A percentile compares a stretch with the other conserved stretches of the same genome.
Conservation (phyloP, 2,329 filamentous ascomycete genomes). For the Hansfordia pulvinata region DNA sequence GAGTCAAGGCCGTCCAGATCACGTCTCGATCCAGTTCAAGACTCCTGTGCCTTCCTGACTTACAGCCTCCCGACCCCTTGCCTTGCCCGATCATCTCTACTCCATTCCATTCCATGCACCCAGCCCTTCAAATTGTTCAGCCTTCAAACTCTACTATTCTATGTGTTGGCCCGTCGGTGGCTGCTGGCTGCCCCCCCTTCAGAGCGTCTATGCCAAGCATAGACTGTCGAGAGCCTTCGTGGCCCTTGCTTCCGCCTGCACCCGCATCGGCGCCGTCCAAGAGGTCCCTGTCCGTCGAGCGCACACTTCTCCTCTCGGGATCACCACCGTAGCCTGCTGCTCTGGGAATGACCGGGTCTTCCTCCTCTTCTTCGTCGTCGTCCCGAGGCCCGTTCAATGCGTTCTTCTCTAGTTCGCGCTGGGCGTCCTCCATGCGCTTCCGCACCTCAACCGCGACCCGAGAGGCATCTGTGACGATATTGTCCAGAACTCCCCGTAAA, state of each 20-base stretch:
- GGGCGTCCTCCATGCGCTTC: conserved; percentile 88
- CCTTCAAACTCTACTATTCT: conserved; percentile 33
- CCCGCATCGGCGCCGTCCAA: conserved; percentile 63
- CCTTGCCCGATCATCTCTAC: no score
- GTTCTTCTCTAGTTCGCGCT: conserved; percentile 79
- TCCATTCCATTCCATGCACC: not conserved
- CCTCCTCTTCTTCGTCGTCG: conserved; percentile 58
- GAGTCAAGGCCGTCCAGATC: not conserved
- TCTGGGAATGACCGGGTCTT: conserved; percentile 31
- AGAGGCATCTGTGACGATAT: conserved; percentile 96
- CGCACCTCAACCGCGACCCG: conserved; percentile 86
- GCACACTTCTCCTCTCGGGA: conserved; percentile 47
- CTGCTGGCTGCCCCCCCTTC: conserved; percentile 8
- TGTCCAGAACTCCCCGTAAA: conserved; percentile 84
- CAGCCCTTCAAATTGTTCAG: conserved; percentile 8
- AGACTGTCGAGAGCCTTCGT: conserved; percentile 15
- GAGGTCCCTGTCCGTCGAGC: conserved; percentile 55
- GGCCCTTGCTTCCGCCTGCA: conserved; percentile 32
- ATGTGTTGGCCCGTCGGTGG: conserved; percentile 17
- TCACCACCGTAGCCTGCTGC: conserved; percentile 33
- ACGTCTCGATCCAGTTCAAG: conserved; percentile 1
- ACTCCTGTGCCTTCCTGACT: no score
- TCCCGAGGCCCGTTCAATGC: conserved; percentile 49
- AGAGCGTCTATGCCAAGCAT: conserved; percentile 13
- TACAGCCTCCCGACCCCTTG: no score